Evolutionary conservation across 75 land plant genomes (phyloP).

Genomic region (Isoetes taiwanensis): DNA sequence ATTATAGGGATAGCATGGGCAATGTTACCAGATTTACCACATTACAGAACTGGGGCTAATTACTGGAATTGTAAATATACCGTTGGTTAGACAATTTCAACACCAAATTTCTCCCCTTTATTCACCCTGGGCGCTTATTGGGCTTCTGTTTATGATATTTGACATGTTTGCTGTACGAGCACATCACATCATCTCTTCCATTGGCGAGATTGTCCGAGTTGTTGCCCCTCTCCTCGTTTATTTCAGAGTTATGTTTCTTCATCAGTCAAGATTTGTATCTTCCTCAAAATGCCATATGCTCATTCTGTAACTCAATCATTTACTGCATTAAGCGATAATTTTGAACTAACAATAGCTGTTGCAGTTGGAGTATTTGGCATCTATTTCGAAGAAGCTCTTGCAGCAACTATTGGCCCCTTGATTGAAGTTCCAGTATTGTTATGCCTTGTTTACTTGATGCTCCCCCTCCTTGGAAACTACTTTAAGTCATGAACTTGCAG

Average conservation of each 20-base stretch:
- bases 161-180: constrained; percentile 34
- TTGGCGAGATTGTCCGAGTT: constrained; percentile 25
- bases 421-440: constrained; percentile 30
- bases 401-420: constrained; percentile 29
- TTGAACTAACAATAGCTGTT: too few species aligned
- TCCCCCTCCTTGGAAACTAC: too few species aligned
- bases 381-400: too few species aligned
- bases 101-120: constrained; percentile 24
- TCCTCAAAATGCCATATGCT: too few species aligned
- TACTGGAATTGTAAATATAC: constrained; percentile 24
- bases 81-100: constrained; percentile 23
- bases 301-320: too few species aligned
- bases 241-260: constrained; percentile 27
- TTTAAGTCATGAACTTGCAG: too few species aligned
- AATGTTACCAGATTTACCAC: constrained; percentile 30
- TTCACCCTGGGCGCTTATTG: constrained; percentile 30
- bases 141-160: constrained; percentile 32
- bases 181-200: constrained; percentile 23
- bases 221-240: constrained; percentile 27
- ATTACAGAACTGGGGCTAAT: constrained; percentile 25
- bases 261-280: constrained; percentile 15
- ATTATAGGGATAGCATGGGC: constrained; percentile 40
- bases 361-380: too few species aligned
- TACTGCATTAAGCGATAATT: too few species aligned
- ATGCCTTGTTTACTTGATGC: constrained; percentile 23